Base-by-base conservation (phyloP, 768 basidiomycete species). In the Mrakia frigida region DNA sequence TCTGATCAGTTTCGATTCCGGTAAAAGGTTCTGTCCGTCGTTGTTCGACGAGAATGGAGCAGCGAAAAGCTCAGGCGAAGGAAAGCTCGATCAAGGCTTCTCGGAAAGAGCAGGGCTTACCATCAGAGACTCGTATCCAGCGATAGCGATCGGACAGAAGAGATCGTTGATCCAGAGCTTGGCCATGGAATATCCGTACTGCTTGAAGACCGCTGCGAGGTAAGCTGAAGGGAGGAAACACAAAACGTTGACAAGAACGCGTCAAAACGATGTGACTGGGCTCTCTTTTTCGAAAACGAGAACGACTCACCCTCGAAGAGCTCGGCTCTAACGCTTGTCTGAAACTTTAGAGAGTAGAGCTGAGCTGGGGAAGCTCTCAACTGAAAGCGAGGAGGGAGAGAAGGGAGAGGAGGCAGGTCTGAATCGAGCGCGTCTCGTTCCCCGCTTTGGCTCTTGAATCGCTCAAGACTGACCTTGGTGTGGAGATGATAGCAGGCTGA, bases 131-230 rank as follows among this genome's bases (percentile, higher is more conserved):
- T 56, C 56, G 56, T 56, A 56, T 6, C 56, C 56, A n/a, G 56
- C 56, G 61, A 63, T 37, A 11, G 61, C 61, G 61, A 35, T 31
- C 33, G 61, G 31, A 6, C 6, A 1, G 35, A 35, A 63, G 33
- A 63, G 31, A 37, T 63, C 61, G 31, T 60, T 33, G 59, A 60
- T 25, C 59, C 59, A 60, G n/a, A 28, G n/a, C 28, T 33, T n/a
- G 1, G 59, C 59, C 59, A 33, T 60, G 10, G 33, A 16, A 13
- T 28, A 33, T 10, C 59, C 59, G n/a, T 60, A 60, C 59, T 60
- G 59, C 59, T 60, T 60, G 59, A 60, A 60, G 59, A 60, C 59
- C n/a, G n/a, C 59, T 28, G 59, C 59, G 59, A 60, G 59, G 59
- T 60, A 60, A 9, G 59, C 59, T 60, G n/a, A 4, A 28, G 53